Evolutionary conservation across 257 asterid species (phyloP).

Genomic region (Solanum arcanum): DNA sequence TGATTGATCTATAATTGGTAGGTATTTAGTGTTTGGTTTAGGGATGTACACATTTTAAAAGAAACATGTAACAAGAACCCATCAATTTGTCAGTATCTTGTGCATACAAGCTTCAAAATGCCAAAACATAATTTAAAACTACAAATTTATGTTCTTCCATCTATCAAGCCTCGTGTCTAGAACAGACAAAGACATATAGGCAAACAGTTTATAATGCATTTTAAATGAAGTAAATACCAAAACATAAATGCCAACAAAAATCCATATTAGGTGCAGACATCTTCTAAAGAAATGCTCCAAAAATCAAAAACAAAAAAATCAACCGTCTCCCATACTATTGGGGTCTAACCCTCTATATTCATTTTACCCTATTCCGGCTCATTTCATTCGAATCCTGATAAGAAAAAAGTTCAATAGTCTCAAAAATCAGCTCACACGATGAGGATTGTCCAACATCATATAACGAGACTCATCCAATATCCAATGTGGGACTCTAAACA

Average conservation of each 20-base stretch:
- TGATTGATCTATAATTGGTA: neutral
- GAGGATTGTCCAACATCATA: neutral
- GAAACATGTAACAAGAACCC: neutral
- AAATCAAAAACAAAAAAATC: neutral
- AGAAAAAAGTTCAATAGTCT: neutral
- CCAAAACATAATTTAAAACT: neutral
- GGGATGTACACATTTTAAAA: neutral
- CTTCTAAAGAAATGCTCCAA: neutral
- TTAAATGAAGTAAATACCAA: neutral
- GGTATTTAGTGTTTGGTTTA: neutral
- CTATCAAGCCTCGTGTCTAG: neutral
- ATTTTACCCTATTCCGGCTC: neutral
- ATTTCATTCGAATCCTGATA: neutral
- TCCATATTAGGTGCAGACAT: neutral
- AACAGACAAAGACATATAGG: neutral
- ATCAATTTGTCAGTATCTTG: neutral
- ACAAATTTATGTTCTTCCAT: neutral
- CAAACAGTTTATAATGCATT: neutral
- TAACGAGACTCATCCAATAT: neutral
- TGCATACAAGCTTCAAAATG: neutral
- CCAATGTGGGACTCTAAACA: neutral
- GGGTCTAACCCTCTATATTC: neutral
- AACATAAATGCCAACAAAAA: neutral
- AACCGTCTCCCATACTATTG: neutral
- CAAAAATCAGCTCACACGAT: neutral